Percentiles rank a stretch among this genome's conserved stretches.
Evolutionary conservation across 345 rosid genomes (phyloP).

Genomic region (Syzygium oleosum): DNA sequence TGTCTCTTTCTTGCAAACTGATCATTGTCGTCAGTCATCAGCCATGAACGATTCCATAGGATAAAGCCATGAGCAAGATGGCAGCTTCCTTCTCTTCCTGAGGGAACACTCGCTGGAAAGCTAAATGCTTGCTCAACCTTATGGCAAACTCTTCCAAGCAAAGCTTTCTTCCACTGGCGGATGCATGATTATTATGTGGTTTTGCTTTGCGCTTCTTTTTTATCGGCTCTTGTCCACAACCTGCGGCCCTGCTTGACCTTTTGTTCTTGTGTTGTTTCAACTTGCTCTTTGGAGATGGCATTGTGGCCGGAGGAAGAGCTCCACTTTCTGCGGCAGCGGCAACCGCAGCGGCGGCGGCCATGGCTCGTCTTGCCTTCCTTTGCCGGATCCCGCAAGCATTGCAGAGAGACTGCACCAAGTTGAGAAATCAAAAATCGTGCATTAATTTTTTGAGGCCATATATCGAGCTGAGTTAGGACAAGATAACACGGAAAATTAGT

Average conservation of each 20-base stretch:
- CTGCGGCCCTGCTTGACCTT: constrained; percentile 8
- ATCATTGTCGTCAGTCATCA: constrained; percentile 2
- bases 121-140: constrained; percentile 48
- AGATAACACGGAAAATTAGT: neutral
- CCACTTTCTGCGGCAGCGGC: constrained; percentile 22
- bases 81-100: constrained; percentile 98
- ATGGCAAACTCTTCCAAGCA: constrained; percentile 67
- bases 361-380: constrained; percentile 76
- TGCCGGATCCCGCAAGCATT: constrained; percentile 94
- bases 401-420: constrained; percentile 62
- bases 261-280: constrained; percentile 24
- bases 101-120: constrained; percentile 72
- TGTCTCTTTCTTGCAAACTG: neutral
- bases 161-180: constrained; percentile 30
- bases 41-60: constrained; percentile 73
- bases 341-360: constrained; percentile 57
- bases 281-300: constrained; percentile 12
- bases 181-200: neutral
- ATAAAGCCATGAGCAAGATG: constrained; percentile 85
- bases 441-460: neutral
- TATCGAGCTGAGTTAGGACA: neutral
- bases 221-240: constrained; percentile 21
- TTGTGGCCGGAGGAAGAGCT: constrained; percentile 5
- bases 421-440: neutral
- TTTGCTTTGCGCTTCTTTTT: constrained; percentile 24